Conservation (phyloP, 352 stramenopile species). For the Globisporangium polare region DNA sequence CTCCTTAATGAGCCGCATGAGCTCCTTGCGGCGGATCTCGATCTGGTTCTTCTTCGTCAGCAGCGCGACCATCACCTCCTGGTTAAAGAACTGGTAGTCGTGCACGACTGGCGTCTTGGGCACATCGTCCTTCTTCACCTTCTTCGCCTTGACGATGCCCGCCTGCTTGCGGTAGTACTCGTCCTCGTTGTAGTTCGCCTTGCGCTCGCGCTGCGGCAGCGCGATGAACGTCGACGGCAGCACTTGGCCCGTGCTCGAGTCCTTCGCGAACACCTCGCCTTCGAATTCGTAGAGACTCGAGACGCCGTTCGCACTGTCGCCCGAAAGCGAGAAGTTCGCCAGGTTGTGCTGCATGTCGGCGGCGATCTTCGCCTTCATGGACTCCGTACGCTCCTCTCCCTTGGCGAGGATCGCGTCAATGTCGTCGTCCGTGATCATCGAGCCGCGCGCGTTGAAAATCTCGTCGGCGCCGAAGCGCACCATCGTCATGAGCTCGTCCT, state of each 20-base stretch:
- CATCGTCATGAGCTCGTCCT: constrained; percentile 98
- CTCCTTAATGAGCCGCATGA: constrained; percentile 79
- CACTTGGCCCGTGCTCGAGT: constrained; percentile 70
- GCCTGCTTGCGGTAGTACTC: constrained; percentile 94
- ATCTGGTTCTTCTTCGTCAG: constrained; percentile 84
- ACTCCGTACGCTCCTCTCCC: constrained; percentile 87
- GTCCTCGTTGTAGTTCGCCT: constrained; percentile 96
- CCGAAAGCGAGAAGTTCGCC: constrained; percentile 93
- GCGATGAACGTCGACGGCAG: constrained; percentile 90
- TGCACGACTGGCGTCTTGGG: constrained; percentile 90
- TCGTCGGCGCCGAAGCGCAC: constrained; percentile 89
- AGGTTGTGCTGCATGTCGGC: constrained; percentile 95
- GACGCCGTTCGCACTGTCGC: constrained; percentile 74
- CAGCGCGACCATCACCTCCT: constrained; percentile 84
- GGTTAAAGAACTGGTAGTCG: constrained; percentile 96
- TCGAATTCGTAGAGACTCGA: constrained; percentile 89
- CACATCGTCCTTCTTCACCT: constrained; percentile 87
- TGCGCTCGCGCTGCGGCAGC: constrained; percentile 80
- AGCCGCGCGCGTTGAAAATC: constrained; percentile 86
- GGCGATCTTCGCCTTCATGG: constrained; percentile 86
- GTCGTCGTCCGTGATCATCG: constrained; percentile 91
- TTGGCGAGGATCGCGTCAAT: constrained; percentile 91
- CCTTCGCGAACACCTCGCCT: constrained; percentile 87
- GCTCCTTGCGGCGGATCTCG: constrained; percentile 88
- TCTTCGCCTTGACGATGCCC: constrained; percentile 77